Evolutionary conservation across 1,284 basidiomycete species (phyloP), one percentile per base, ranked within the genome.

Genomic region (Inonotus obliquus): DNA sequence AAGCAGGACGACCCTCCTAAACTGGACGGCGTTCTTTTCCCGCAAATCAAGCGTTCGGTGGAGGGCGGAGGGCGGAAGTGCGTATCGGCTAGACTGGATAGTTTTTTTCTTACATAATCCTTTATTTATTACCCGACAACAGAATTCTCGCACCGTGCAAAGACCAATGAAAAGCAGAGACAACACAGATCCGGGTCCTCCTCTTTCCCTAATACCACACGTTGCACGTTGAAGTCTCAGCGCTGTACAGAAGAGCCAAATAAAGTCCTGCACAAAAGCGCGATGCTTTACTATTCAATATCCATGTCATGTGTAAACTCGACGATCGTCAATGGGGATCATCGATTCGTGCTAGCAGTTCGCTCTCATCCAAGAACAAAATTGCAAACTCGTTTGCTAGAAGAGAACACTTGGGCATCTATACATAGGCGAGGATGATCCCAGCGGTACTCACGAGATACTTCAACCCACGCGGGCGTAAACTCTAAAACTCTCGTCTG

Each of bases 281-380:
- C 32, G 41, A 44, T n/a, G n/a, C 7, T 44, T 7, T 7, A n/a
- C 17, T 14, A 14, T n/a, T 44, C 17, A 44, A 6, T n/a, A 44
- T 14, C 2, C 1, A 44, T n/a, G 1, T 7, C 17, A 44, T 44
- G 7, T n/a, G 17, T 7, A 13, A 23, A 52, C 14, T 52, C 27
- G 32, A 35, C 51, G 51, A 52, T 52, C 49, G 51, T 52, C 51
- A 52, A 4, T 32, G 32, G 35, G 51, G 51, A 52, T 52, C 51
- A 52, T 35, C 51, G 51, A n/a, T 11, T 49, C 47, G 5, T 25
- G 14, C 47, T 19, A 49, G 47, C 23, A 49, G n/a, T 19, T 5
- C 6, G 47, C 23, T 25, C 23, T 21, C 11, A 11, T 32, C 32
- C 32, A 32, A 32, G 32, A 45, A 3, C 5, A 45, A 13, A 45